These are phyloP conservation scores for Dioscorea zingiberensis DNA, from an alignment of 106 monocot genomes.

Conservation along the genomic window DNA sequence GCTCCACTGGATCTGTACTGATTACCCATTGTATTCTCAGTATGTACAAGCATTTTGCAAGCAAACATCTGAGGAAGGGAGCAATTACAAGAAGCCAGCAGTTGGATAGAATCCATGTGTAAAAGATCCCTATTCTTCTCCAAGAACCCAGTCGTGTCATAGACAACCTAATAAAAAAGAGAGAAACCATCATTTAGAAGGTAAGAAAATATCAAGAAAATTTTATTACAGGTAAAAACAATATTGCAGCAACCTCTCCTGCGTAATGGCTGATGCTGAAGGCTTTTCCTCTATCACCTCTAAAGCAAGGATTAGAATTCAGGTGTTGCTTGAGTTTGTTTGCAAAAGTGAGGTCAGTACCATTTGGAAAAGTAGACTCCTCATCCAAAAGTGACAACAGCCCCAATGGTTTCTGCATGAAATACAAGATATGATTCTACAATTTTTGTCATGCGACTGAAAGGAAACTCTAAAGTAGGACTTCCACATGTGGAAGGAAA, in stretches of 20 bases:
- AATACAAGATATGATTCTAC: constrained; percentile 9
- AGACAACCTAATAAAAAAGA: constrained; percentile 54
- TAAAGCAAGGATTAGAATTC: constrained; percentile 75
- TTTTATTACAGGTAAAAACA: not conserved
- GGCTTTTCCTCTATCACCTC: constrained; percentile 82
- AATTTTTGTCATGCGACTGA: no score
- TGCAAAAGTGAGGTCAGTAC: constrained; percentile 89
- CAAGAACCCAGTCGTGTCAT: constrained; percentile 85
- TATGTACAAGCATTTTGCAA: constrained; percentile 62
- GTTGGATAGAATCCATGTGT: constrained; percentile 85
- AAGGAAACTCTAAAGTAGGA: not conserved
- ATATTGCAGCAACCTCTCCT: constrained; percentile 63
- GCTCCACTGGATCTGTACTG: constrained; percentile 49
- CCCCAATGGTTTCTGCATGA: constrained; percentile 88
- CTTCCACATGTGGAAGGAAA: no score
- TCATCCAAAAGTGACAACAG: constrained; percentile 93
- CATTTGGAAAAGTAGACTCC: constrained; percentile 98
- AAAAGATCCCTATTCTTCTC: constrained; percentile 96
- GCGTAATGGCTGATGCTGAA: constrained; percentile 87
- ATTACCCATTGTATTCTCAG: constrained; percentile 28
- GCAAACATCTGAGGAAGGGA: constrained; percentile 84
- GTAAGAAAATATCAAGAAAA: constrained; percentile 4
- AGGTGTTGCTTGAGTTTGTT: constrained; percentile 95
- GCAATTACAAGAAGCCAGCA: constrained; percentile 72
- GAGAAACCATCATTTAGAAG: not conserved